Evolutionary conservation across 1,284 basidiomycete species (phyloP).

Genomic region (Earliella scabrosa): DNA sequence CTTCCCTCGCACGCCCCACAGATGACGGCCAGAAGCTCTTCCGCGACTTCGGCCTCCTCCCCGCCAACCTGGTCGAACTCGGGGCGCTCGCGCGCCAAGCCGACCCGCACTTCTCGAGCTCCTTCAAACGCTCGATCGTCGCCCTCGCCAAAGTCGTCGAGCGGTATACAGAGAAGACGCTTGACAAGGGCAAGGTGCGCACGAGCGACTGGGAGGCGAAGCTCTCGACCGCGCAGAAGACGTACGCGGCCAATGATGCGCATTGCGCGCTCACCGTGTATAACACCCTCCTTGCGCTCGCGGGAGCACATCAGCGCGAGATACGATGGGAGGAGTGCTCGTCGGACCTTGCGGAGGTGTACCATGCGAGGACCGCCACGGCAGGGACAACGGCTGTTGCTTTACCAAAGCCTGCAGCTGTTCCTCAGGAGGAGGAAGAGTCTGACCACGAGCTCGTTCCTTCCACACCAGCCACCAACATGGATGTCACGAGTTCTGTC

Average conservation of each 20-base stretch:
- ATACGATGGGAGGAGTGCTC: constrained; percentile 38
- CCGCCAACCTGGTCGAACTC: constrained; percentile 59
- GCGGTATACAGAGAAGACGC: constrained; percentile 49
- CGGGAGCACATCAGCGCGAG: constrained; percentile 30
- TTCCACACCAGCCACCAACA: neutral
- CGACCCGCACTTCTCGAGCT: constrained; percentile 44
- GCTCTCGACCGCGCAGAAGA: constrained; percentile 44
- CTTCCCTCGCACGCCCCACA: constrained; percentile 25
- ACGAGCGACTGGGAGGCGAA: constrained; percentile 60
- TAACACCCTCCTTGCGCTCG: constrained; percentile 43
- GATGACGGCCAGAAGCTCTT: constrained; percentile 67
- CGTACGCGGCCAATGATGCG: constrained; percentile 60
- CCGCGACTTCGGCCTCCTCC: constrained; percentile 59
- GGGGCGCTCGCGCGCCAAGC: constrained; percentile 52
- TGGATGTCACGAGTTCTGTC: neutral
- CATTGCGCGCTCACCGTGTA: constrained; percentile 57
- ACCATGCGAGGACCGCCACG: constrained; percentile 4
- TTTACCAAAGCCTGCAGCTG: neutral
- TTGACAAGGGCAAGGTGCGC: constrained; percentile 58
- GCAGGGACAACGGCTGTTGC: too few species aligned
- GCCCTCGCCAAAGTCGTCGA: constrained; percentile 58
- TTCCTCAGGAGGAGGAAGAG: neutral
- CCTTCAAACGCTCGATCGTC: constrained; percentile 51
- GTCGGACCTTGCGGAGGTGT: constrained; percentile 28
- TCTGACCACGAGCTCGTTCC: neutral